Evolutionary conservation across 495 filamentous ascomycete genomes (phyloP), one percentile per base, ranked within the genome.

Genomic region (Penicillium manginii): DNA sequence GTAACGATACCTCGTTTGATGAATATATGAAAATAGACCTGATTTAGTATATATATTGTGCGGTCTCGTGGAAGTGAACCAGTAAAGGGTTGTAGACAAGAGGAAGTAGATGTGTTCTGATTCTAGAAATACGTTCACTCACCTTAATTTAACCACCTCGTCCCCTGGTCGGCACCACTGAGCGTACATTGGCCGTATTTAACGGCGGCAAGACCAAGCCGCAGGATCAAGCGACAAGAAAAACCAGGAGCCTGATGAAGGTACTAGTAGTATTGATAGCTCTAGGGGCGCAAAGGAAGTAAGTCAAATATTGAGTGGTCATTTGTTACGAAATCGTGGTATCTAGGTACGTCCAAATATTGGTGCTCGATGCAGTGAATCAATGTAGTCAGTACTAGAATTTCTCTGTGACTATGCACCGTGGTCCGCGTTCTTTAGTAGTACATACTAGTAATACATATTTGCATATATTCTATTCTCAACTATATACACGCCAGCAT

Each of bases 1-100:
- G 39, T 60, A 48, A 52, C 33, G 54, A 57, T 56, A 57, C 23
- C 45, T 22, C 11, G 18, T 21, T 47, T 47, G 45, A 47, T 47
- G 45, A 47, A 14, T 22, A 47, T 47, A 47, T 47, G 45, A 47
- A 47, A 47, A 47, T 47, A 47, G 45, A 47, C 18, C 10, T n/a
- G 15, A 43, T 43, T 43, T 43, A 3, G 8, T n/a, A n/a, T 19
- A 19, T 9, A 43, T 17, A 4, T 1, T 43, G 35, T 29, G 26
- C 1, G 9, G 26, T 1, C 26, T 26, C 26, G 26, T 4, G 26
- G 26, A 29, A 29, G 6, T 29, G 26, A 1, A 29, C 3, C 3
- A 12, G 14, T 37, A 0, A 14, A 37, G 15, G 11, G 12, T 37
- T 37, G 6, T 12, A 14, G 35, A 37, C 14, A 6, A 37, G 12